Base-by-base conservation (phyloP, 106 monocot genomes). In the Dioscorea zingiberensis region DNA sequence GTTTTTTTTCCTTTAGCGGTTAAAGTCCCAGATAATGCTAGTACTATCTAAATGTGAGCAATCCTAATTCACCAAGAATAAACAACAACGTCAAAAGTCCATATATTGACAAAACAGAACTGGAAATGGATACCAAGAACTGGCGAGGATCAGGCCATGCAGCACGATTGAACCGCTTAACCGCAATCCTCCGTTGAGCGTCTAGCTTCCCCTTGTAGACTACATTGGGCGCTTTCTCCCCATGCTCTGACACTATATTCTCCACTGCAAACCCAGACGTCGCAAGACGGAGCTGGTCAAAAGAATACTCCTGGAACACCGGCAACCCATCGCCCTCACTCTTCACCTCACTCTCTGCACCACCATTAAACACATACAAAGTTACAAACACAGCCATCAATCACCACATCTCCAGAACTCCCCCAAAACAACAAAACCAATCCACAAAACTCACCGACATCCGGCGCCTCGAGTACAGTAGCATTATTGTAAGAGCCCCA, bases 121-220 rank as follows among this genome's bases (percentile, higher is more conserved):
- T 38, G 66, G 25, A 65, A 30, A 72, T 13, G 17, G 8, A 55
- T 88, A 95, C 95, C 88, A 91, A 64, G 76, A 95, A 95, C 65
- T 95, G 95, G 3, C 91, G 74, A 21, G 80, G 78, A 81, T 95
- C 95, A 2, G 95, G 95, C 95, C 95, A 95, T 8, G 95, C 95
- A 0, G 85, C 78, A 64, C 91, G 77, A 64, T 85, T 95, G 60
- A 95, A 95, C 63, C 88, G 65, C 81, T 95, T 95, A 7, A 95
- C 91, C 0, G 91, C 95, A 55, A 95, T 79, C 69, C 77, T 71
- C 67, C 80, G 64, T 64, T 87, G 95, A 10, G 83, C 88, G 69
- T 95, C 91, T 25, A 95, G 66, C 74, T 91, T 95, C 65, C 95
- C 95, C 66, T 83, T 95, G 64, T 88, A 95, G 7, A 95, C 95